These are phyloP conservation scores for Viola pubescens DNA, from an alignment of 441 rosid genomes.

Conservation along the genomic window DNA sequence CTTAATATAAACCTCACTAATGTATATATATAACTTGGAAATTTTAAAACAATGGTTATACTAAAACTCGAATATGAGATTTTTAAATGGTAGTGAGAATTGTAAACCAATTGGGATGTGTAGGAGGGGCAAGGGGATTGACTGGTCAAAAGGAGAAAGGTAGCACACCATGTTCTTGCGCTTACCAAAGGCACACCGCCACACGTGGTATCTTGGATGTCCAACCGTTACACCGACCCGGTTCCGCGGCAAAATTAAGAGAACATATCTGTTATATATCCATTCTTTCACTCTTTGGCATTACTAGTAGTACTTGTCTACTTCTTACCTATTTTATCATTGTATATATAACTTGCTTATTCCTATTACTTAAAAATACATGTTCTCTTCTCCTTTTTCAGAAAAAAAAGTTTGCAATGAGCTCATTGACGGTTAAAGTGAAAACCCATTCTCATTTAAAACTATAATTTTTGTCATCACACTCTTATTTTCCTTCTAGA, in stretches of 20 bases:
- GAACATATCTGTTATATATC: too few relatives aligned
- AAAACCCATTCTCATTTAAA: neutral
- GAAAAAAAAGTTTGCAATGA: neutral
- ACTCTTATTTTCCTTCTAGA: neutral
- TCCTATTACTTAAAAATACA: neutral
- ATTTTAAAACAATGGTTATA: too few relatives aligned
- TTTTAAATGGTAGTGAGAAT: too few relatives aligned
- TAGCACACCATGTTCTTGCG: slow-evolving; percentile 32
- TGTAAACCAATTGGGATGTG: too few relatives aligned
- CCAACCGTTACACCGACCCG: slow-evolving; percentile 27
- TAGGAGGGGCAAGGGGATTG: slow-evolving; percentile 22
- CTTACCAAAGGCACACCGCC: slow-evolving; percentile 16
- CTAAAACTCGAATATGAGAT: too few relatives aligned
- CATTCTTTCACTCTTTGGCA: too few relatives aligned
- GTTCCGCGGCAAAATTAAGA: slow-evolving; percentile 15
- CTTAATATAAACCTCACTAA: too few relatives aligned
- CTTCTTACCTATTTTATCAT: neutral
- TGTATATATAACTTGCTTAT: too few relatives aligned
- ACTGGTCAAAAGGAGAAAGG: slow-evolving; percentile 29
- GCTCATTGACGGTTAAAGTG: slow-evolving; percentile 17
- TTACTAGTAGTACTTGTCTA: too few relatives aligned
- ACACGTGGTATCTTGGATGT: slow-evolving; percentile 31
- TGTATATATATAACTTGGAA: too few relatives aligned
- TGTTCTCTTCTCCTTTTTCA: neutral
- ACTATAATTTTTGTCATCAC: neutral